Evolutionary conservation across 352 stramenopile species (phyloP).

Genomic region (Globisporangium camurandrum): DNA sequence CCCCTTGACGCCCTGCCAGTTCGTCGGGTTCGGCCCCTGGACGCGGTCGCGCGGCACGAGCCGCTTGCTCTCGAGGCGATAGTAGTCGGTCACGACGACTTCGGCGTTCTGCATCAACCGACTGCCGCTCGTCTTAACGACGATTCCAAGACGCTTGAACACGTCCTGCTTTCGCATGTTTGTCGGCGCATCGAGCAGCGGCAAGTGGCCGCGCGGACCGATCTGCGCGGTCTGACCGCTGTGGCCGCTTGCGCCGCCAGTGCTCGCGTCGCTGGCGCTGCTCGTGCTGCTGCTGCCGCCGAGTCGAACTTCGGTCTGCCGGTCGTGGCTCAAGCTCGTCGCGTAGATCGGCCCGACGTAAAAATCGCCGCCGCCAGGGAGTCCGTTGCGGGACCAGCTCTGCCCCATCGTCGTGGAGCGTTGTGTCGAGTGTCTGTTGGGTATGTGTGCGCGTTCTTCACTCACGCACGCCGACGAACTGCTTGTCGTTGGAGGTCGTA

Average conservation of each 20-base stretch:
- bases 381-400: conserved; percentile 43
- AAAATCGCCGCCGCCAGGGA: conserved; percentile 62
- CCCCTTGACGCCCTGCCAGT: conserved; percentile 67
- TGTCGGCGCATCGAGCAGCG: conserved; percentile 47
- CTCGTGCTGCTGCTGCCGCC: conserved; percentile 28
- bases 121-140: conserved; percentile 78
- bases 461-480: no score
- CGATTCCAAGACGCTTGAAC: conserved; percentile 67
- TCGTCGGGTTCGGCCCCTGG: conserved; percentile 46
- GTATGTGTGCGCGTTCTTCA: conserved; percentile 1
- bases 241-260: conserved; percentile 18
- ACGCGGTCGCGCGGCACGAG: conserved; percentile 67
- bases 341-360: conserved; percentile 81
- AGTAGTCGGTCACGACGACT: conserved; percentile 74
- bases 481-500: no score
- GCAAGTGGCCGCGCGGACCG: conserved; percentile 54
- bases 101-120: conserved; percentile 83
- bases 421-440: no score
- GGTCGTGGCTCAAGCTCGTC: conserved; percentile 79
- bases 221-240: conserved; percentile 45
- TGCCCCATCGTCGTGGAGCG: conserved; percentile 44
- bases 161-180: conserved; percentile 60
- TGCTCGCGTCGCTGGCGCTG: conserved; percentile 16
- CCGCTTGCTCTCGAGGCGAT: conserved; percentile 69
- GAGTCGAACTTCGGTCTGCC: conserved; percentile 76